These are phyloP conservation scores for Saxispiralis lemnorum DNA, from an alignment of 495 filamentous ascomycete genomes.

Conservation along the genomic window DNA sequence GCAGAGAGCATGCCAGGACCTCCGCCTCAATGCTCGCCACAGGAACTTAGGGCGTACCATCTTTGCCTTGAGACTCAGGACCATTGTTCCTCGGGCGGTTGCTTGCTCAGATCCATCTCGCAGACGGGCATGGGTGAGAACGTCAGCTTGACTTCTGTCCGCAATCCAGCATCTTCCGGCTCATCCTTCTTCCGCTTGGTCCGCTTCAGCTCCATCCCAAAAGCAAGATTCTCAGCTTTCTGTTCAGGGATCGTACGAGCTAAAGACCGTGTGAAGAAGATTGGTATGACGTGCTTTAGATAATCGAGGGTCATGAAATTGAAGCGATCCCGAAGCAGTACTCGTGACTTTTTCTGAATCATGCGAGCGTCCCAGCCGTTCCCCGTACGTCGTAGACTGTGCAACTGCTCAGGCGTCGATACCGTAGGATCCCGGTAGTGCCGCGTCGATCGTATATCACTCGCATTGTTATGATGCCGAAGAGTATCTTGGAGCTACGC, in stretches of 20 bases:
- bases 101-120: conserved; percentile 6
- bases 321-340: conserved; percentile 10
- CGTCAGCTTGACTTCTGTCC: conserved; percentile 7
- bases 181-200: conserved; percentile 2
- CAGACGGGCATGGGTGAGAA: conserved; percentile 1
- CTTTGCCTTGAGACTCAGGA: conserved; percentile 1
- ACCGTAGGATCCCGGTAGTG: conserved; percentile 16
- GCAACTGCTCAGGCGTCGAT: conserved; percentile 10
- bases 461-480: neutral
- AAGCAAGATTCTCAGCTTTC: neutral
- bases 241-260: neutral
- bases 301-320: conserved; percentile 11
- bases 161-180: conserved; percentile 1
- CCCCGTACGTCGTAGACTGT: conserved; percentile 9
- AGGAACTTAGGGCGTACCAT: conserved; percentile 13
- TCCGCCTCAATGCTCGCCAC: conserved; percentile 3
- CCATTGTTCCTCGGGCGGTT: conserved; percentile 9
- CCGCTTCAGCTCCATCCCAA: conserved; percentile 1
- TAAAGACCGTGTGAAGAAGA: conserved; percentile 5
- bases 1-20: conserved; percentile 10
- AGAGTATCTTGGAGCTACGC: conserved; percentile 1
- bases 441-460: neutral
- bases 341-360: conserved; percentile 14
- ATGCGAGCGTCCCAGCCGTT: conserved; percentile 13
- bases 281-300: conserved; percentile 7